Evolutionary conservation across 495 filamentous ascomycete genomes (phyloP).

Genomic region (Lasiosphaeria miniovina): DNA sequence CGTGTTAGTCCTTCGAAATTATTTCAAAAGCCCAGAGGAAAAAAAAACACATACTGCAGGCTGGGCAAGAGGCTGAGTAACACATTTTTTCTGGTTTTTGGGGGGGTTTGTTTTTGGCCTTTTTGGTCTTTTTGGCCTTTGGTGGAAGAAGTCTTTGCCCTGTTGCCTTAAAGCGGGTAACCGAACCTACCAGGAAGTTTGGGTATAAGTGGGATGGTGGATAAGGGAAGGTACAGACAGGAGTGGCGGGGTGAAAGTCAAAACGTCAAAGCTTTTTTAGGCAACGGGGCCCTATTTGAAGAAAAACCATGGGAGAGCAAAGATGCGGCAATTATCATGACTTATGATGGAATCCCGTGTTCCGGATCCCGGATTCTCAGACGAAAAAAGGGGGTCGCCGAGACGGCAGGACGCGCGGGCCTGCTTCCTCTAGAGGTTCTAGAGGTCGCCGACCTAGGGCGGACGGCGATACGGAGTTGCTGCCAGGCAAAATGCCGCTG

Average conservation of each 20-base stretch:
- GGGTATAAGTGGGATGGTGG: too few species aligned
- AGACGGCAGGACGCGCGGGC: neutral
- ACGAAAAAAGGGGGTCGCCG: neutral
- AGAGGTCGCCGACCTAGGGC: conserved; percentile 7
- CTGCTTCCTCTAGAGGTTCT: neutral
- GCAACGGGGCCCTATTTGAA: too few species aligned
- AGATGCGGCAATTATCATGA: neutral
- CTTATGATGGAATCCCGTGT: neutral
- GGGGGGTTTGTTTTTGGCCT: neutral
- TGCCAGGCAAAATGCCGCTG: too few species aligned
- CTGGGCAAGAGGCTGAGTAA: conserved; percentile 37
- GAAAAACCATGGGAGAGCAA: too few species aligned
- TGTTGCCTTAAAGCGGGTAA: too few species aligned
- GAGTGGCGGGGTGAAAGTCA: too few species aligned
- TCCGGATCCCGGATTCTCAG: neutral
- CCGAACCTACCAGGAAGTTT: too few species aligned
- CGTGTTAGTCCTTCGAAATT: neutral
- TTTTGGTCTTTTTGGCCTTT: neutral
- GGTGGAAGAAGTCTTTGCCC: neutral
- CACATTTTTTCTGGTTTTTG: conserved; percentile 32
- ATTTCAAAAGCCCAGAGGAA: too few species aligned
- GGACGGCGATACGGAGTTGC: neutral
- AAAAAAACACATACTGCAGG: conserved; percentile 33
- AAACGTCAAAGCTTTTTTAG: too few species aligned
- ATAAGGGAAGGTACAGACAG: too few species aligned